phyloP scores from a whole-genome alignment of 495 filamentous ascomycete species.

The Daldinia childiae region DNA sequence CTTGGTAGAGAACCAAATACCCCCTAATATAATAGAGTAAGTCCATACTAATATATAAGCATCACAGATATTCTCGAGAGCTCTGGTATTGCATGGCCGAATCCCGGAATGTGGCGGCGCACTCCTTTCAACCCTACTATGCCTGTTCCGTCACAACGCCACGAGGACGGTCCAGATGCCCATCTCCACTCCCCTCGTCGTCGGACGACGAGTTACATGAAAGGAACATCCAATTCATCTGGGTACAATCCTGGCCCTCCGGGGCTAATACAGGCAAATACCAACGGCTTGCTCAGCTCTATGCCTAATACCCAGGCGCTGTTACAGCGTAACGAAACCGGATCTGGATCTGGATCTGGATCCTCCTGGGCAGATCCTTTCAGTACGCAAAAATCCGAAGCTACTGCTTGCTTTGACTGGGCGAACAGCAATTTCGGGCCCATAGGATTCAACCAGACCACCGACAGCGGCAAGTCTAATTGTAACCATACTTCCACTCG shows the following conservation, averaged over 20 bases:
- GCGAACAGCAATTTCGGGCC: slow-evolving; percentile 39
- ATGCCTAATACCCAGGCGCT: slow-evolving; percentile 39
- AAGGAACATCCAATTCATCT: slow-evolving; percentile 26
- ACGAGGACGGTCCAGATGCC: slow-evolving; percentile 52
- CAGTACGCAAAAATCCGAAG: slow-evolving; percentile 43
- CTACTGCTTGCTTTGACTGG: slow-evolving; percentile 52
- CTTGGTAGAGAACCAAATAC: slow-evolving; percentile 62
- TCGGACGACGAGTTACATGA: slow-evolving; percentile 40
- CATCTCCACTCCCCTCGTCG: slow-evolving; percentile 57
- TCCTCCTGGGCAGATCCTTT: slow-evolving; percentile 51
- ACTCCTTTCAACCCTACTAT: slow-evolving; percentile 48
- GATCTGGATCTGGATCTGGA: slow-evolving; percentile 32
- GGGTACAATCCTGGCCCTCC: slow-evolving; percentile 21
- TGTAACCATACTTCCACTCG: slow-evolving; percentile 35
- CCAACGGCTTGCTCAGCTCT: slow-evolving; percentile 36
- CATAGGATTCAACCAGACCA: slow-evolving; percentile 30
- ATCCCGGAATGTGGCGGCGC: slow-evolving; percentile 74
- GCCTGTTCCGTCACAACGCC: slow-evolving; percentile 53
- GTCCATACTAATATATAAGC: slow-evolving; percentile 26
- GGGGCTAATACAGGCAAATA: slow-evolving; percentile 31
- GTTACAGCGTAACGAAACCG: slow-evolving; percentile 36
- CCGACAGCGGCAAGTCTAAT: slow-evolving; percentile 34
- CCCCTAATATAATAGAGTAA: slow-evolving; percentile 10
- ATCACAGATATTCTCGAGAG: slow-evolving; percentile 72
- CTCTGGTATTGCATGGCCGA: slow-evolving; percentile 85